Percentiles rank a stretch among this genome's conserved stretches.
phyloP scores from a whole-genome alignment of 2,329 filamentous ascomycete species.

The Xylaria digitata region DNA sequence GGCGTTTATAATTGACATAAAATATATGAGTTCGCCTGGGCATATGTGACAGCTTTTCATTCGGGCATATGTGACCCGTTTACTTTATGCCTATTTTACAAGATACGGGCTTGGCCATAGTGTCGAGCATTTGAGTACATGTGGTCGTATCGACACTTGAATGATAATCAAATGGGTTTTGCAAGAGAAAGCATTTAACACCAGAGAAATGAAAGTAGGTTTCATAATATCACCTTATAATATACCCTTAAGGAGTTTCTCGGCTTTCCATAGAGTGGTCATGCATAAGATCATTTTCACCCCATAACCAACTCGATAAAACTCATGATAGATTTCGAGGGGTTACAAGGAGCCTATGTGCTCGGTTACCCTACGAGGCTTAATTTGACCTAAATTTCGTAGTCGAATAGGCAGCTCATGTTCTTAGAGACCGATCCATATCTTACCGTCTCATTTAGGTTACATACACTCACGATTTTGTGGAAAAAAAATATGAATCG shows the following conservation, averaged over 20 bases:
- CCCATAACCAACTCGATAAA: too few relatives aligned
- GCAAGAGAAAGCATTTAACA: background rate
- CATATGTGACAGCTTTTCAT: background rate
- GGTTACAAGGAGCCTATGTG: too few relatives aligned
- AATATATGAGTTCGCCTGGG: background rate
- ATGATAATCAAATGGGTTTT: too few relatives aligned
- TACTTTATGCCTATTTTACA: background rate
- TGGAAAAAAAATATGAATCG: background rate
- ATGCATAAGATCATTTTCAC: too few relatives aligned
- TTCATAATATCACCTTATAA: background rate
- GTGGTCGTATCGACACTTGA: background rate
- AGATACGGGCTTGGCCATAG: background rate
- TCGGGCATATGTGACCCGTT: background rate
- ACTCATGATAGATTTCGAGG: too few relatives aligned
- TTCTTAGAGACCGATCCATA: background rate
- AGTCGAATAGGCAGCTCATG: background rate
- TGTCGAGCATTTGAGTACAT: background rate
- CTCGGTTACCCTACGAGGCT: too few relatives aligned
- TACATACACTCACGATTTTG: background rate
- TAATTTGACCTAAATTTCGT: background rate
- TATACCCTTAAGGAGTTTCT: background rate
- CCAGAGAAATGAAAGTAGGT: background rate
- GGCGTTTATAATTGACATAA: background rate
- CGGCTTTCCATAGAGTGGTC: too few relatives aligned
- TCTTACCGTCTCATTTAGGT: background rate